Evolutionary conservation across 164 flowering plant species (phyloP), one percentile per base, ranked within the genome.

Genomic region (Tetrastigma voinierianum): DNA sequence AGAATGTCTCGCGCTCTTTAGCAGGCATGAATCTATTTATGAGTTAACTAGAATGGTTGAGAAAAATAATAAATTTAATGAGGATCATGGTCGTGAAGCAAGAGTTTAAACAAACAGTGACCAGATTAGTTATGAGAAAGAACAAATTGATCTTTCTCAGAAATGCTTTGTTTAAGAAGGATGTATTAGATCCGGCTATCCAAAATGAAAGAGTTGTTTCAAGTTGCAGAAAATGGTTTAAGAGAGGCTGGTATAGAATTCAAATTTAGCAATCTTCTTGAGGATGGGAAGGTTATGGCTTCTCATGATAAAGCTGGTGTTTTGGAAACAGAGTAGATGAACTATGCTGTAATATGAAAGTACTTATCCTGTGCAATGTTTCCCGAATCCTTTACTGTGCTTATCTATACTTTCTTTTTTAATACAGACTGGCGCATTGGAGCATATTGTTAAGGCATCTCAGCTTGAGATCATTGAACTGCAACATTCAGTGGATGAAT

Each of bases 391-490:
- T 32, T 18, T 43, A 43, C 44, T 64, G 46, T 57, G 23, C 44
- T 24, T 48, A 44, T 72, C 32, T 10, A 25, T 11, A 10, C 3
- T 62, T 24, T 57, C 18, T 19, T 51, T n/a, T n/a, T n/a, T n/a
- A n/a, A 21, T 66, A 64, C 71, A 93, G 98, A 96, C 96, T 72
- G 90, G 91, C 78, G 95, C 95, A 61, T 74, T 91, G 78, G 97
- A 94, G 82, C 84, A 90, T 66, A 88, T 91, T 66, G 86, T 94
- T 18, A 91, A 86, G 79, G 87, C 83, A 77, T 86, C 93, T 69
- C 98, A 91, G 80, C 77, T 91, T 59, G 87, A 91, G 81, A 94
- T 94, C 56, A 81, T 91, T 69, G 96, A 91, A 72, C 87, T 91
- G 52, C 84, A 80, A 70, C 94, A 86, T 81, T 76, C 88, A 58